Evolutionary conservation across 495 filamentous ascomycete species (phyloP).

Genomic region (Neohortaea acidophila): DNA sequence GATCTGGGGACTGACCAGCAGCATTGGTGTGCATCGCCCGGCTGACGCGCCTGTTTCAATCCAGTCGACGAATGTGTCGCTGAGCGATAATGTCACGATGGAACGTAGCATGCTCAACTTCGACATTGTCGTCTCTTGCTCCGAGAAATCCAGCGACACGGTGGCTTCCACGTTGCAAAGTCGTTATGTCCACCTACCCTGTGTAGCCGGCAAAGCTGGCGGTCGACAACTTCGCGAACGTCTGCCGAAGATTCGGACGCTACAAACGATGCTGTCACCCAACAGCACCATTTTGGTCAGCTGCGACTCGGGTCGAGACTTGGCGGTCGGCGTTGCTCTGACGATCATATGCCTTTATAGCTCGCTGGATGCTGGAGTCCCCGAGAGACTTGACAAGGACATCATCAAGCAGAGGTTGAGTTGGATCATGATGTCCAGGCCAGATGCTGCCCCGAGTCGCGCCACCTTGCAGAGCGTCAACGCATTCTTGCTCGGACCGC

Average conservation of each 20-base stretch:
- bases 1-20: constrained; percentile 44
- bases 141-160: constrained; percentile 3
- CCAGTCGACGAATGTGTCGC: constrained; percentile 26
- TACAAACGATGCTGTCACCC: constrained; percentile 21
- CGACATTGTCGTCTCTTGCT: constrained; percentile 25
- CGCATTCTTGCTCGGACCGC: constrained; percentile 52
- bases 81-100: constrained; percentile 13
- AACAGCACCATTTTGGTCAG: constrained; percentile 30
- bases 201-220: constrained; percentile 52
- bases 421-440: constrained; percentile 58
- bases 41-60: constrained; percentile 16
- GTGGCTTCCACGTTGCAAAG: constrained; percentile 6
- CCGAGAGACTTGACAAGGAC: constrained; percentile 40
- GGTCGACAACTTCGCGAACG: constrained; percentile 58
- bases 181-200: constrained; percentile 45
- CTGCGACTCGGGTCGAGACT: constrained; percentile 49
- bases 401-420: constrained; percentile 60
- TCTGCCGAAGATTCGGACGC: constrained; percentile 37
- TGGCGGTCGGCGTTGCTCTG: constrained; percentile 48
- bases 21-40: no score
- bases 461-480: constrained; percentile 77
- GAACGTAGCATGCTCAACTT: constrained; percentile 11
- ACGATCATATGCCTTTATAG: constrained; percentile 48
- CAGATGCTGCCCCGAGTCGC: constrained; percentile 64
- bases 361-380: constrained; percentile 38